These are phyloP conservation scores for Fonsecaea nubica DNA, from an alignment of 2,329 filamentous ascomycete species.

Conservation along the genomic window DNA sequence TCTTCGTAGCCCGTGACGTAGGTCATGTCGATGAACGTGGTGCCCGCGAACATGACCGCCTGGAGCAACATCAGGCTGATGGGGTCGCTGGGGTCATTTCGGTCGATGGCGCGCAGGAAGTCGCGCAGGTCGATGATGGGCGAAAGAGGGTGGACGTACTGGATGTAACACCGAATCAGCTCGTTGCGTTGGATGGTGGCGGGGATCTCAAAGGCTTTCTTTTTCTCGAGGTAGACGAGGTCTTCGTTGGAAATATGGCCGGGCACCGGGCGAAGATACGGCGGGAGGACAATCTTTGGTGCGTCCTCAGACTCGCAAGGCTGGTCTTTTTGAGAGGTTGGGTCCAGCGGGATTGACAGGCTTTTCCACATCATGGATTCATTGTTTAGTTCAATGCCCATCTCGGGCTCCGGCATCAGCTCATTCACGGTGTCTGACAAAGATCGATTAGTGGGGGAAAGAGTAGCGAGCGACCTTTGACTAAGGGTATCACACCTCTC, in stretches of 20 bases:
- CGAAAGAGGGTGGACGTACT: slow-evolving; percentile 94
- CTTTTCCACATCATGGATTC: slow-evolving; percentile 1
- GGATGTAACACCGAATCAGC: slow-evolving; percentile 79
- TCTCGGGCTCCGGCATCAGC: background rate
- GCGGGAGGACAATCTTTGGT: background rate
- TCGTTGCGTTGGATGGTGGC: slow-evolving; percentile 73
- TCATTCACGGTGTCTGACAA: background rate
- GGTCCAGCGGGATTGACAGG: background rate
- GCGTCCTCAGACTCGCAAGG: background rate
- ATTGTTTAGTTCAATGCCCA: background rate
- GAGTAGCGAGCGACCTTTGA: background rate
- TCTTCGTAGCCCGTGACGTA: slow-evolving; percentile 77
- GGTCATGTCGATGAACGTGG: slow-evolving; percentile 82
- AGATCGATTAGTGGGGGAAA: background rate
- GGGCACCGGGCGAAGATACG: slow-evolving; percentile 58
- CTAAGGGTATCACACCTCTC: background rate
- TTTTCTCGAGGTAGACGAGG: slow-evolving; percentile 74
- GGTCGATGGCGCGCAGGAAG: slow-evolving; percentile 62
- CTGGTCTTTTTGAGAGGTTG: background rate
- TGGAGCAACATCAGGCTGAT: slow-evolving; percentile 88
- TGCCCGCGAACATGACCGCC: slow-evolving; percentile 90
- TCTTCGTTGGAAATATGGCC: slow-evolving; percentile 78
- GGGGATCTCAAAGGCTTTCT: slow-evolving; percentile 79
- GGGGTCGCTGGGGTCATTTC: slow-evolving; percentile 54
- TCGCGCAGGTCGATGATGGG: slow-evolving; percentile 75